These are phyloP conservation scores for Parsonsia alboflavescens DNA, from an alignment of 257 asterid genomes.

Conservation along the genomic window DNA sequence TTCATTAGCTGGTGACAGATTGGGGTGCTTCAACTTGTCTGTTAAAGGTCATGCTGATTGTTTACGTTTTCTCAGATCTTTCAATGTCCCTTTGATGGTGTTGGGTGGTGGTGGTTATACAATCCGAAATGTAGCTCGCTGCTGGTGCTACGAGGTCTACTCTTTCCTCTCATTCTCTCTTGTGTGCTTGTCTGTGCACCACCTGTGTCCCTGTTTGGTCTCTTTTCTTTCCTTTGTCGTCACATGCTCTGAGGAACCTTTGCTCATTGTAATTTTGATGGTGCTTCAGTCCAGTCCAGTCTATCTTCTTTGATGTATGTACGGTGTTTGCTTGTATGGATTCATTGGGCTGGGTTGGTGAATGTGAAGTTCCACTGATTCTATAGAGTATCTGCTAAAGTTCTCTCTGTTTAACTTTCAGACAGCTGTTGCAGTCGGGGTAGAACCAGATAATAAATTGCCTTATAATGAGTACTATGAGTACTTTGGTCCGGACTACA, in stretches of 20 bases:
- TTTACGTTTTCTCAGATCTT: slow-evolving; percentile 54
- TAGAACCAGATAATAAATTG: slow-evolving; percentile 75
- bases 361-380: slow-evolving; percentile 10
- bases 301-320: not conserved
- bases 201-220: not conserved
- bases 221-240: not conserved
- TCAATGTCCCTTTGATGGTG: slow-evolving; percentile 65
- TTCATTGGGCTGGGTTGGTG: not conserved
- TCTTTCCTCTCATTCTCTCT: slow-evolving; percentile 16
- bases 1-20: slow-evolving; percentile 59
- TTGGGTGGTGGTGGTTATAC: slow-evolving; percentile 76
- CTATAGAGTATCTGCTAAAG: slow-evolving; percentile 4
- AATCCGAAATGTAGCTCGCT: slow-evolving; percentile 59
- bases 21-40: slow-evolving; percentile 65
- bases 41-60: slow-evolving; percentile 68
- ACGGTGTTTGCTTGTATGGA: not conserved
- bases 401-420: slow-evolving; percentile 29
- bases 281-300: not conserved
- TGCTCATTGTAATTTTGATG: not conserved
- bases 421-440: slow-evolving; percentile 91
- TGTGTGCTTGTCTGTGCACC: not conserved
- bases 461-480: slow-evolving; percentile 81
- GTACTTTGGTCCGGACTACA: slow-evolving; percentile 80
- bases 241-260: not conserved
- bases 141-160: slow-evolving; percentile 67